phyloP scores from a whole-genome alignment of 2,329 filamentous ascomycete species.

The Bipolaris bicolor region DNA sequence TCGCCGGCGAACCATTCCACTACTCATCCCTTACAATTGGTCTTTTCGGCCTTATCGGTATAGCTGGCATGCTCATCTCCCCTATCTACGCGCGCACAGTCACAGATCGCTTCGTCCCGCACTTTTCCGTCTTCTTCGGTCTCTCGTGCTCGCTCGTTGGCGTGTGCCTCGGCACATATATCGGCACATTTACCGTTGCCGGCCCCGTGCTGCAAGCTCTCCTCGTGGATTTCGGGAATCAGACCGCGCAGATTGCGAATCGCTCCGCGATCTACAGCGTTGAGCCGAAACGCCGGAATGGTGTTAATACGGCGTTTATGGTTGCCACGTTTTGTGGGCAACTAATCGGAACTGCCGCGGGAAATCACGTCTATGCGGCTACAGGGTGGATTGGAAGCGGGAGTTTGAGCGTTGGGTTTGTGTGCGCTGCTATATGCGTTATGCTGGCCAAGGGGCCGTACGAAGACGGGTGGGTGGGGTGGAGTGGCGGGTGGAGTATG shows the following conservation, averaged over 20 bases:
- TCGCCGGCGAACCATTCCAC: slow-evolving; percentile 71
- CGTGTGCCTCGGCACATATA: slow-evolving; percentile 71
- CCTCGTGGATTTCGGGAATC: slow-evolving; percentile 72
- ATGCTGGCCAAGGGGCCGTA: slow-evolving; percentile 60
- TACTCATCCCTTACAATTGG: slow-evolving; percentile 74
- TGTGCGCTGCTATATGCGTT: slow-evolving; percentile 56
- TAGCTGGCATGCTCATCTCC: slow-evolving; percentile 69
- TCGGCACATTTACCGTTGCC: slow-evolving; percentile 68
- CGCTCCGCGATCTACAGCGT: slow-evolving; percentile 72
- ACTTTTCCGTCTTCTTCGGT: slow-evolving; percentile 70
- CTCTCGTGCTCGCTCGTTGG: slow-evolving; percentile 65
- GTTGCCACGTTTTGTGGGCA: slow-evolving; percentile 76
- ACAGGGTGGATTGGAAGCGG: slow-evolving; percentile 64
- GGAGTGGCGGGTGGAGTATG: slow-evolving; percentile 63
- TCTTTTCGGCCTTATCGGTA: slow-evolving; percentile 78
- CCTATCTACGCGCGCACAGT: slow-evolving; percentile 73
- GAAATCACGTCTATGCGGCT: slow-evolving; percentile 61
- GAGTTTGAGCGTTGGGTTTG: slow-evolving; percentile 62
- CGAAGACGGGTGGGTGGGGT: slow-evolving; percentile 65
- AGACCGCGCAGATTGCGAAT: slow-evolving; percentile 77
- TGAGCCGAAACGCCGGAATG: slow-evolving; percentile 72
- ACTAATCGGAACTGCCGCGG: slow-evolving; percentile 66
- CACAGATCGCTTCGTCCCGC: slow-evolving; percentile 72
- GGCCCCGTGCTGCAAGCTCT: slow-evolving; percentile 76
- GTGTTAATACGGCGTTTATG: slow-evolving; percentile 86